Evolutionary conservation across 2,329 filamentous ascomycete species (phyloP), one percentile per base, ranked within the genome.

Genomic region (Nemania abortiva): DNA sequence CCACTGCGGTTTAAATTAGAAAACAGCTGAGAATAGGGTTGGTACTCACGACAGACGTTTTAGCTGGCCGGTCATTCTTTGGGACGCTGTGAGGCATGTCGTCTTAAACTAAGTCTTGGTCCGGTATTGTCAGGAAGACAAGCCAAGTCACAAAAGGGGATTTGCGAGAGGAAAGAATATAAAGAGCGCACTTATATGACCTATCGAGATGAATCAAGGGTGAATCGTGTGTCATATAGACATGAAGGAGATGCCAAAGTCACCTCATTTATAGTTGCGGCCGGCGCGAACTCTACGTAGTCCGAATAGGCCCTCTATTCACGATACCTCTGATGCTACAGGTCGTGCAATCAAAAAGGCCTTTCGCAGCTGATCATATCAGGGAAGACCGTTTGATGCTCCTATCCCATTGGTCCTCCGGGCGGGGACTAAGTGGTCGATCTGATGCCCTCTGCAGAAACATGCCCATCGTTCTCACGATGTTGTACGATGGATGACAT

Each of bases 61-160:
- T 63, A 34, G 70, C 47, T 56, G 68, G 65, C 54, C 69, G 60
- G 31, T 67, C 63, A n/a, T 57, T 55, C 29, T 72, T 65, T 34
- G 72, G 69, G 55, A 70, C 66, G 65, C 71, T 75, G 53, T 75
- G 74, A 62, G 76, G 75, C 76, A 77, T 77, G 34, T 68, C 27
- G 63, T 65, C 45, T 24, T 62, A 47, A 24, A 27, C 27, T 47
- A 47, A 63, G 15, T n/a, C 50, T 31, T 24, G 37, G 29, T 27
- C 62, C 49, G 29, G 15, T 58, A 56, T 61, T 57, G 49, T 62
- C 53, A 63, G 29, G 27, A 49, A 54, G 50, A 47, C 53, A 49
- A 60, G 29, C 15, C 29, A 15, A 37, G 50, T 42, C 31, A 39
- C 61, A 65, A 63, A 65, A 39, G 27, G 62, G 27, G 24, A 31